A percentile compares a stretch with the other conserved stretches of the same genome.
Conservation (phyloP, 257 asterid genomes). For the Schizonepeta tenuifolia region DNA sequence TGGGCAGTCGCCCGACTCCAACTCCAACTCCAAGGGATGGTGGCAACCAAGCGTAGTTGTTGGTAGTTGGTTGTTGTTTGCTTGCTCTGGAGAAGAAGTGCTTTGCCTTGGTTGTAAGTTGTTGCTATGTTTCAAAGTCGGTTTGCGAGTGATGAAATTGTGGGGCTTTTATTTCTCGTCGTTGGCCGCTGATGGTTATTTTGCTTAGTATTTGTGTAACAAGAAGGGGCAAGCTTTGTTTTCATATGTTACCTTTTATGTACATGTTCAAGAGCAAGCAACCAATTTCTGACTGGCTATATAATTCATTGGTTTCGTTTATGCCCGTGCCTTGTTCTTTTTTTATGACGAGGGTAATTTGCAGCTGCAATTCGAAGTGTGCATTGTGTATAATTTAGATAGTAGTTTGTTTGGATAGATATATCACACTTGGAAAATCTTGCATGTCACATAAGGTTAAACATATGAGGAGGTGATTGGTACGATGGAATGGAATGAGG, state of each 20-base stretch:
- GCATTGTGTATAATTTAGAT: too few species aligned
- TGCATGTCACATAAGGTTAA: too few species aligned
- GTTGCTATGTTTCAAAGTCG: conserved; percentile 35
- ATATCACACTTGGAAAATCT: too few species aligned
- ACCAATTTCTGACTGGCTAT: conserved; percentile 32
- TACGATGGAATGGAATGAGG: too few species aligned
- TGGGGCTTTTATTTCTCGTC: conserved; percentile 26
- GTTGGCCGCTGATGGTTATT: conserved; percentile 29
- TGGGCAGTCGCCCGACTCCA: conserved; percentile 54
- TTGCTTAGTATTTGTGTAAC: background rate
- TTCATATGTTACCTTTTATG: conserved; percentile 24
- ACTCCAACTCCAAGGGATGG: conserved; percentile 60
- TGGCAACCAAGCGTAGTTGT: conserved; percentile 55
- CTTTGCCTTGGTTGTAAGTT: conserved; percentile 35
- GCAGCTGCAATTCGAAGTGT: too few species aligned
- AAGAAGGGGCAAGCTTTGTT: conserved; percentile 32
- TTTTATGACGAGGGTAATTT: too few species aligned
- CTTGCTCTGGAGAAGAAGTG: conserved; percentile 33
- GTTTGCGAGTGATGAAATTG: conserved; percentile 31
- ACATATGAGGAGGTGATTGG: too few species aligned
- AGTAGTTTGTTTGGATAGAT: too few species aligned
- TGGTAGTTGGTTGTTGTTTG: conserved; percentile 38
- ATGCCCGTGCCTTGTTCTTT: too few species aligned
- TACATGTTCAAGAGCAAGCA: conserved; percentile 37
- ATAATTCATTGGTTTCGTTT: conserved; percentile 30